Conservation (phyloP, 352 stramenopile genomes). For the Saprolegnia parasitica region DNA sequence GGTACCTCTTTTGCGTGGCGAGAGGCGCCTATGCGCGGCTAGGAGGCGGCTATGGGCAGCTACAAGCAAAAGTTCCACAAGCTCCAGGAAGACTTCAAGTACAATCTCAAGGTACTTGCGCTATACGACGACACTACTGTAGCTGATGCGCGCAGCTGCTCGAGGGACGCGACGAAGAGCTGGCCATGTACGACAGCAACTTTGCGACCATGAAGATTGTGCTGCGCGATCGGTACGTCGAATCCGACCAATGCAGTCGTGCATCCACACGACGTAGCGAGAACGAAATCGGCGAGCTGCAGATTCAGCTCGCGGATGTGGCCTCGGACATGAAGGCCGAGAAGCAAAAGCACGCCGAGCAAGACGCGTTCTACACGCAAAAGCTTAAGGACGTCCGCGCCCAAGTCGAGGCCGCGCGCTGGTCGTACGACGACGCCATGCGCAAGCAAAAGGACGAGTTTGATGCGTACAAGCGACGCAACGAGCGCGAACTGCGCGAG, state of each 20-base stretch:
- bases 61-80: conserved; percentile 79
- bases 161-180: conserved; percentile 86
- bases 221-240: conserved; percentile 55
- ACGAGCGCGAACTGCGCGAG: conserved; percentile 55
- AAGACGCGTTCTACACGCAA: conserved; percentile 55
- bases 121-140: neutral
- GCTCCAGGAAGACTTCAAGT: conserved; percentile 91
- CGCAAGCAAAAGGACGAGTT: conserved; percentile 56
- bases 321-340: conserved; percentile 46
- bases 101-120: conserved; percentile 74
- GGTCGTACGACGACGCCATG: conserved; percentile 74
- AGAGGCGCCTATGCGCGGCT: neutral
- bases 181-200: conserved; percentile 82
- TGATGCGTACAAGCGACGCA: conserved; percentile 45
- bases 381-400: conserved; percentile 70
- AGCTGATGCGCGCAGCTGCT: conserved; percentile 40
- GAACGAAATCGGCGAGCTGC: conserved; percentile 58
- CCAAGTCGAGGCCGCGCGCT: conserved; percentile 64
- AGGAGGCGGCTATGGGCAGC: conserved; percentile 41
- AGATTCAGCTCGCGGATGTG: conserved; percentile 50
- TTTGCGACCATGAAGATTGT: conserved; percentile 72
- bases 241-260: neutral
- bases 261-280: conserved; percentile 31
- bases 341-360: conserved; percentile 41
- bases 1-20: conserved; percentile 30